A percentile compares a stretch with the other conserved stretches of the same genome.
Evolutionary conservation across 139 green algal species (phyloP).

Genomic region (Limnomonas spitsbergensis): DNA sequence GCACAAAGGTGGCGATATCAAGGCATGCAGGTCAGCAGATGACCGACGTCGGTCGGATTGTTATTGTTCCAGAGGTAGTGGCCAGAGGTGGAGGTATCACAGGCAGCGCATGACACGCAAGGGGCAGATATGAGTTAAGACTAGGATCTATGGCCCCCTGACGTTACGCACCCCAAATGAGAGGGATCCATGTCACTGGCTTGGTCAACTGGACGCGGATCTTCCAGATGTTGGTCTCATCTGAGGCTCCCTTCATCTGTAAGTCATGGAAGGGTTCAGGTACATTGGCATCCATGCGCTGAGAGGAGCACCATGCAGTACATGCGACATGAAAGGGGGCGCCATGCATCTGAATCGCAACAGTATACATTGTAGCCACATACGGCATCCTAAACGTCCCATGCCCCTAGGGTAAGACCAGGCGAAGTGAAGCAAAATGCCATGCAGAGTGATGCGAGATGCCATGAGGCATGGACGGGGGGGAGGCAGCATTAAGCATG

Average conservation of each 20-base stretch:
- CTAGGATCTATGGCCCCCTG: no score
- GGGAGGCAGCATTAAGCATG: background rate
- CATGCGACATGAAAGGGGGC: no score
- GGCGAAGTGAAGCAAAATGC: no score
- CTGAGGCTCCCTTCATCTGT: constrained; percentile 73
- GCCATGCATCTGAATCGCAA: no score
- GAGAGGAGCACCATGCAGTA: no score
- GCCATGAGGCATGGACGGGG: background rate
- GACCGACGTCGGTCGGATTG: constrained; percentile 59
- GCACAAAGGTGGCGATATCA: no score
- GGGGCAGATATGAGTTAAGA: no score
- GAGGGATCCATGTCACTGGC: constrained; percentile 97
- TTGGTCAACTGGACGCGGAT: constrained; percentile 97
- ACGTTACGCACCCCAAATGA: constrained; percentile 92
- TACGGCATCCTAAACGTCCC: no score
- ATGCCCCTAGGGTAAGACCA: no score
- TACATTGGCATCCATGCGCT: background rate
- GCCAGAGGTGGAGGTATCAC: constrained; percentile 90
- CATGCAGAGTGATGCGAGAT: no score
- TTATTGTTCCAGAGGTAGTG: constrained; percentile 93
- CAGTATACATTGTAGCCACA: no score
- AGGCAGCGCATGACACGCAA: constrained; percentile 79
- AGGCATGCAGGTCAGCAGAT: constrained; percentile 89
- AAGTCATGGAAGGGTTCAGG: background rate
- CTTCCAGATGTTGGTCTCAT: constrained; percentile 90